Conservation (phyloP, 345 rosid species). For the Sapria himalayana region DNA sequence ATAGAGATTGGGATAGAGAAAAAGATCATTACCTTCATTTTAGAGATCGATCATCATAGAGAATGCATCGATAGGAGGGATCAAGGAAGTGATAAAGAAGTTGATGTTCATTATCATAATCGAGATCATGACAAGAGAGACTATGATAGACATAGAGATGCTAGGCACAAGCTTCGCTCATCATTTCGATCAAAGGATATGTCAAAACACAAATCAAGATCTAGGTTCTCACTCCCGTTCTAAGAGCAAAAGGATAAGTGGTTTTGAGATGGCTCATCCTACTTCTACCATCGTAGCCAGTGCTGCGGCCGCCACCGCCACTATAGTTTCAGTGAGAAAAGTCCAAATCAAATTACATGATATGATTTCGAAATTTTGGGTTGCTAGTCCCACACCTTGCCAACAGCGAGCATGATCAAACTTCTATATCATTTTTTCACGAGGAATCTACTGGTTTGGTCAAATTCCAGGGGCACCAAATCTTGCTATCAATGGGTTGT, state of each 20-base stretch:
- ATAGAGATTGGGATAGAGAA: constrained; percentile 22
- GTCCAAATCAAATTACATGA: constrained; percentile 47
- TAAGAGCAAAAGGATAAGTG: constrained; percentile 72
- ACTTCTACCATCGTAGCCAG: constrained; percentile 52
- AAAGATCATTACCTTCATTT: constrained; percentile 38
- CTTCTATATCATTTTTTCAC: constrained; percentile 84
- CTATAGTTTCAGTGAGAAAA: constrained; percentile 74
- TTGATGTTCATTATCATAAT: constrained; percentile 31
- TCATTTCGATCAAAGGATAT: constrained; percentile 38
- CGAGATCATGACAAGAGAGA: constrained; percentile 61
- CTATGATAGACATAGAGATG: constrained; percentile 56
- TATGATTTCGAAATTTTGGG: constrained; percentile 79
- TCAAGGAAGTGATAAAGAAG: constrained; percentile 57
- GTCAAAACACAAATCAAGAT: constrained; percentile 63
- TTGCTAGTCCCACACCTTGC: constrained; percentile 74
- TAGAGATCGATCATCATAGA: constrained; percentile 42
- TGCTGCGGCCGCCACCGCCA: constrained; percentile 26
- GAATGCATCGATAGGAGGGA: constrained; percentile 65
- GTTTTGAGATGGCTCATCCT: constrained; percentile 88
- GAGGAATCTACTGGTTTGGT: constrained; percentile 73
- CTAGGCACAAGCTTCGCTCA: constrained; percentile 33
- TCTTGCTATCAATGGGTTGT: constrained; percentile 62
- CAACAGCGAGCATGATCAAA: constrained; percentile 79
- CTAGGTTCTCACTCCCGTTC: constrained; percentile 69
- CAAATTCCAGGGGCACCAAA: constrained; percentile 55